Evolutionary conservation across 2,329 filamentous ascomycete species (phyloP).

Genomic region (Cyphellophora europaea): DNA sequence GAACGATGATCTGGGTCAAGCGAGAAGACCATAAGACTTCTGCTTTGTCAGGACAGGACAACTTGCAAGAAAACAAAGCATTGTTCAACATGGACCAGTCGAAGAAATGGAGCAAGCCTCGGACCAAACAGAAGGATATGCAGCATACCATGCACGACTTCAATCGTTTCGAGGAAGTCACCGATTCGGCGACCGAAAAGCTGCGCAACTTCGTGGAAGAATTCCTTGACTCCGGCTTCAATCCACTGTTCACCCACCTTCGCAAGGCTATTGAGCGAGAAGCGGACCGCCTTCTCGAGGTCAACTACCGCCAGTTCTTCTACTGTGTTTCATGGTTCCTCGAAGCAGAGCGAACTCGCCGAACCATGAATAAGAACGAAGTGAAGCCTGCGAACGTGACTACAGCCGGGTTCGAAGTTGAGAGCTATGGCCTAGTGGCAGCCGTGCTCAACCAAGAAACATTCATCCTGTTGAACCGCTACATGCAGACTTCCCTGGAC

Average conservation of each 20-base stretch:
- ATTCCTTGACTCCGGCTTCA: conserved; percentile 91
- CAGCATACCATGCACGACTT: conserved; percentile 60
- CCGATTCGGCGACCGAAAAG: conserved; percentile 62
- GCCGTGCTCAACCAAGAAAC: conserved; percentile 89
- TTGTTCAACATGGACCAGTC: conserved; percentile 82
- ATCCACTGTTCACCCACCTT: conserved; percentile 75
- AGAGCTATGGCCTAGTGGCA: conserved; percentile 79
- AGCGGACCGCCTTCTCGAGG: conserved; percentile 66
- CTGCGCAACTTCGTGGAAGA: conserved; percentile 80
- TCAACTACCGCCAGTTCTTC: conserved; percentile 79
- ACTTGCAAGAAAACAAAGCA: conserved; percentile 62
- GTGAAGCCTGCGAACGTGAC: conserved; percentile 37
- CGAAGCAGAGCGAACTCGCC: conserved; percentile 68
- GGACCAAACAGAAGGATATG: conserved; percentile 51
- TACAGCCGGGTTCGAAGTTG: conserved; percentile 46
- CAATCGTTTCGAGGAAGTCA: conserved; percentile 61
- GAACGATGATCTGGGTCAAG: conserved; percentile 95
- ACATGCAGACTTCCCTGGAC: conserved; percentile 70
- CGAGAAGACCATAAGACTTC: conserved; percentile 74
- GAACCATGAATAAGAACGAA: conserved; percentile 48
- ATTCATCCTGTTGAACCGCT: conserved; percentile 77
- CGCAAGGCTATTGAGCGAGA: conserved; percentile 87
- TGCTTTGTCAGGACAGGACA: conserved; percentile 80
- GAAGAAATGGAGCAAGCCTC: conserved; percentile 83
- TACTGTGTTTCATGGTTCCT: conserved; percentile 91